These are phyloP conservation scores for Cantharellus cinnabarinus DNA, from an alignment of 768 basidiomycete genomes.

Conservation along the genomic window DNA sequence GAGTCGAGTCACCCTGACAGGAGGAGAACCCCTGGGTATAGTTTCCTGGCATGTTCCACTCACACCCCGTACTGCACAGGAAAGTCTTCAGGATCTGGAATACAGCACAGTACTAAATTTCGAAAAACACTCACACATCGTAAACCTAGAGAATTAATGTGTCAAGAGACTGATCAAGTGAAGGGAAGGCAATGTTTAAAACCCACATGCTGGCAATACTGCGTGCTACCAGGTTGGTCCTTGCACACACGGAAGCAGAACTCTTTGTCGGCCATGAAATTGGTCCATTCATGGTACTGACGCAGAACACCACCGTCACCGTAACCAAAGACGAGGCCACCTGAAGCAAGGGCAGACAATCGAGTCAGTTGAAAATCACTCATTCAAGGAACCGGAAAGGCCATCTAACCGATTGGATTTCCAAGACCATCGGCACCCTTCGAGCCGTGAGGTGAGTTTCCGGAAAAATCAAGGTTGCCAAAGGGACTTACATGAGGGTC, in stretches of 20 bases:
- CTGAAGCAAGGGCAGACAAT: slow-evolving; percentile 10
- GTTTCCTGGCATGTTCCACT: slow-evolving; percentile 17
- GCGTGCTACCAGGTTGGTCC: slow-evolving; percentile 11
- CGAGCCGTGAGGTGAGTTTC: no score
- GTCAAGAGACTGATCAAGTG: not conserved
- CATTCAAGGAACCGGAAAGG: slow-evolving; percentile 17
- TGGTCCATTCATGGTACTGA: slow-evolving; percentile 55
- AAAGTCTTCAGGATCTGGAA: not conserved
- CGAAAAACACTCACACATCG: slow-evolving; percentile 25
- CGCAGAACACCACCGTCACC: slow-evolving; percentile 33
- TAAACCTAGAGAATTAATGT: slow-evolving; percentile 8
- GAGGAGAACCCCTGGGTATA: slow-evolving; percentile 22
- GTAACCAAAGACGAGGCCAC: slow-evolving; percentile 50
- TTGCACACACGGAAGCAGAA: slow-evolving; percentile 26
- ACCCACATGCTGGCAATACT: slow-evolving; percentile 13
- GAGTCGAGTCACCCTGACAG: slow-evolving; percentile 17
- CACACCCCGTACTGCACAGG: slow-evolving; percentile 6
- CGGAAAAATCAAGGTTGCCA: not conserved
- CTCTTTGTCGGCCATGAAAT: slow-evolving; percentile 23
- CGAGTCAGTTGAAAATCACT: no score
- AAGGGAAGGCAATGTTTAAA: not conserved
- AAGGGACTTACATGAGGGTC: slow-evolving; percentile 19
- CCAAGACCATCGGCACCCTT: slow-evolving; percentile 6
- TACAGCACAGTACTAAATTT: slow-evolving; percentile 16
- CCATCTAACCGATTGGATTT: slow-evolving; percentile 22